Base-by-base conservation (phyloP, 768 basidiomycete genomes). In the Tricholoma furcatifolium region DNA sequence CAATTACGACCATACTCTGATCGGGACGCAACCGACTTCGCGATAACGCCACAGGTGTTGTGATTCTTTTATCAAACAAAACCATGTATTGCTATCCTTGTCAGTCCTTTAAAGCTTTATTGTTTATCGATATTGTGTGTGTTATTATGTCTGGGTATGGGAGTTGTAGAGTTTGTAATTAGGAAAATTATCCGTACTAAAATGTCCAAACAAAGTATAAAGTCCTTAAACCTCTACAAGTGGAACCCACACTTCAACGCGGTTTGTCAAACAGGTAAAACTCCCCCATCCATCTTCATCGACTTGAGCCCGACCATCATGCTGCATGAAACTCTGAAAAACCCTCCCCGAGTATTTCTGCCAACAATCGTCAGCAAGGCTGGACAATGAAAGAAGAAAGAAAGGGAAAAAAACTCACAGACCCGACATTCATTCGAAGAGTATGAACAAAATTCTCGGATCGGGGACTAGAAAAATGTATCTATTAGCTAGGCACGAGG, bases 361-460 rank as follows among this genome's bases (percentile, higher is more conserved):
- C 39, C 32, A 27, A 44, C 47, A 34, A 50, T 46, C 54, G 36
- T 11, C 27, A 27, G 27, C 7, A 27, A 27, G 11, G 17, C 46
- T 14, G n/a, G 20, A 30, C 4, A 21, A 40, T 6, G n/a, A 18
- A 20, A 36, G 42, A 21, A 47, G 24, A 21, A 51, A 24, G 40
- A 56, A 3, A 49, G 27, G 48, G 18, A 35, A 53, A 11, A 51
- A 24, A 36, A 74, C 84, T 64, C 45, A 87, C 87, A 49, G 61
- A 62, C 42, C 85, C 84, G 58, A 88, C 80, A 57, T 82, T 78
- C 86, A 90, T 89, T 55, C 81, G 80, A 51, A 86, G 68, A 49
- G 69, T 73, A 53, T 79, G 76, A 40, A 71, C 54, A 43, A 66
- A 67, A 53, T 60, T 56, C 51, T 69, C 57, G 21, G 72, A 65